Percentiles rank a stretch among this genome's conserved stretches.
Evolutionary conservation across 768 basidiomycete species (phyloP).

Genomic region (Phaeotremella skinneri): DNA sequence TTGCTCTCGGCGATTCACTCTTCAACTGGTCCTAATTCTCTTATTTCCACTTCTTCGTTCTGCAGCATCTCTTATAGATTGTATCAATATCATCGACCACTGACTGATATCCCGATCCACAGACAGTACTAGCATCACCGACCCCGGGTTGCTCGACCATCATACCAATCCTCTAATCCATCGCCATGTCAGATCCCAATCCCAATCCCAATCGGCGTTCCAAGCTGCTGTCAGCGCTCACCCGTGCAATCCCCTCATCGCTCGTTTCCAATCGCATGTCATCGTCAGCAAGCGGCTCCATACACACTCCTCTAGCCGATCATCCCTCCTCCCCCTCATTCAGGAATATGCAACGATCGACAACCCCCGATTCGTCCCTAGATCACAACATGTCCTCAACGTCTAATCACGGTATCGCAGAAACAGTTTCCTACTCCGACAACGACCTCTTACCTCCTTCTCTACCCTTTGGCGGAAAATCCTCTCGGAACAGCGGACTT

Average conservation of each 20-base stretch:
- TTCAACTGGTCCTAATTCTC: too few relatives aligned
- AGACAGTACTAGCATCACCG: too few relatives aligned
- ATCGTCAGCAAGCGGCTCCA: background rate
- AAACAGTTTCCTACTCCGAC: constrained; percentile 11
- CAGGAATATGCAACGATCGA: background rate
- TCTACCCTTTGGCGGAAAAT: constrained; percentile 6
- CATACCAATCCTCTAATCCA: too few relatives aligned
- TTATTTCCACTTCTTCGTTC: too few relatives aligned
- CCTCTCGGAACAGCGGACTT: background rate
- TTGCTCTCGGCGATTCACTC: too few relatives aligned
- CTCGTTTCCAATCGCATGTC: background rate
- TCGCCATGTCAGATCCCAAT: too few relatives aligned
- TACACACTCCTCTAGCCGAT: constrained; percentile 5
- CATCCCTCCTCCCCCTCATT: constrained; percentile 1
- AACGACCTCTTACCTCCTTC: constrained; percentile 6
- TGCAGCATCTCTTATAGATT: too few relatives aligned
- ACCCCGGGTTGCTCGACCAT: too few relatives aligned
- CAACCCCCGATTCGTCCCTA: background rate
- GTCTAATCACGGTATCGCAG: background rate
- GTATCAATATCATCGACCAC: too few relatives aligned
- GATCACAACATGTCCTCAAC: constrained; percentile 10
- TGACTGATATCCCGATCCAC: too few relatives aligned
- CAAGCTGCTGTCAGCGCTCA: background rate
- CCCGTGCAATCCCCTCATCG: background rate
- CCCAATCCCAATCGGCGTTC: background rate